A percentile compares a stretch with the other conserved stretches of the same genome.
phyloP scores from a whole-genome alignment of 2,329 filamentous ascomycete genomes.

The Penicillium aurantiogriseum region DNA sequence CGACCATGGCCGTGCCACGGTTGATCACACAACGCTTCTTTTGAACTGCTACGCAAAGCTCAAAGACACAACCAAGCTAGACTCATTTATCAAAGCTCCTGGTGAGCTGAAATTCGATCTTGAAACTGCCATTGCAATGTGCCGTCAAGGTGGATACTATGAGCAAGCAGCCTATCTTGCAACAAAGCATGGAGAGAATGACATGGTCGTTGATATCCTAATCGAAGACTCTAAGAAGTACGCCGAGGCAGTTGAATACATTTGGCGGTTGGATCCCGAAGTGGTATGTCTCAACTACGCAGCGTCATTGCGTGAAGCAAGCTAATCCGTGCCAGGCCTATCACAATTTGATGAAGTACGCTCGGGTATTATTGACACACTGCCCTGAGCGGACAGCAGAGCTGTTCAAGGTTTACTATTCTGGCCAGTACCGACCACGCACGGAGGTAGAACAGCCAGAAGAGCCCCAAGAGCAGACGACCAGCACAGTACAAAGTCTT shows the following conservation, averaged over 20 bases:
- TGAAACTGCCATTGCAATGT: conserved; percentile 96
- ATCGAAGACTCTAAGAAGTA: conserved; percentile 95
- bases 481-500: conserved; percentile 79
- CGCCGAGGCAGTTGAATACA: conserved; percentile 82
- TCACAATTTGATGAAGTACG: conserved; percentile 89
- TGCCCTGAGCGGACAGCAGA: conserved; percentile 78
- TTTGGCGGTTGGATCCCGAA: conserved; percentile 80
- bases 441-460: conserved; percentile 61
- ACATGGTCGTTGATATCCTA: conserved; percentile 90
- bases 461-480: conserved; percentile 51
- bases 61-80: conserved; percentile 94
- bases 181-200: conserved; percentile 88
- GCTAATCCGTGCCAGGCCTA: conserved; percentile 63
- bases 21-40: conserved; percentile 90
- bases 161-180: conserved; percentile 96
- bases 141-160: conserved; percentile 91
- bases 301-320: neutral
- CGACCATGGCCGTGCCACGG: conserved; percentile 86
- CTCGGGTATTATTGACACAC: conserved; percentile 83
- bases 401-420: conserved; percentile 93
- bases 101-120: conserved; percentile 89
- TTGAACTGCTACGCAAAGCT: conserved; percentile 97
- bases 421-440: conserved; percentile 70
- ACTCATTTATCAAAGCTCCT: conserved; percentile 93
- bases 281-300: conserved; percentile 53